These are phyloP conservation scores for Dothistroma pini DNA, from an alignment of 2,329 filamentous ascomycete genomes.

Conservation along the genomic window DNA sequence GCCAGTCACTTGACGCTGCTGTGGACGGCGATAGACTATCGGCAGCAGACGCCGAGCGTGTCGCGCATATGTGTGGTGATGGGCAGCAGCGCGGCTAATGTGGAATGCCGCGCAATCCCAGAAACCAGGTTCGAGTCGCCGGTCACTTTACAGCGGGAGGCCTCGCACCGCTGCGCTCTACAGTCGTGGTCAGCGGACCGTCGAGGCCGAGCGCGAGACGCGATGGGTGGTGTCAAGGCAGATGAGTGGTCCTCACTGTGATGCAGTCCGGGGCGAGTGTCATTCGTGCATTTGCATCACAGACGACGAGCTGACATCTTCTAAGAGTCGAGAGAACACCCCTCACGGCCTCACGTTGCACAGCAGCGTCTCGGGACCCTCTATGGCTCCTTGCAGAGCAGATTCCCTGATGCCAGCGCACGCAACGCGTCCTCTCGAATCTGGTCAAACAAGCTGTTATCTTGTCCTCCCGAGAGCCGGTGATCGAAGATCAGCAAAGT, in stretches of 20 bases:
- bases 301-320: constrained; percentile 16
- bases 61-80: constrained; percentile 5
- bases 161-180: constrained; percentile 2
- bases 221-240: constrained; percentile 8
- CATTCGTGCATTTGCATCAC: constrained; percentile 18
- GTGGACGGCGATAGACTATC: constrained; percentile 3
- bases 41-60: constrained; percentile 13
- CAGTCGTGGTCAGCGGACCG: constrained; percentile 19
- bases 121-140: constrained; percentile 20
- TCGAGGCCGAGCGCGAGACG: constrained; percentile 12
- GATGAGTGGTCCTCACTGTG: constrained; percentile 6
- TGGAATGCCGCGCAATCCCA: constrained; percentile 9
- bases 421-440: constrained; percentile 15
- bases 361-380: constrained; percentile 13
- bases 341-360: constrained; percentile 20
- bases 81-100: constrained; percentile 3
- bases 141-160: background rate
- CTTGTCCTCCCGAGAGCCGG: constrained; percentile 14
- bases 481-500: constrained; percentile 9
- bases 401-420: constrained; percentile 24
- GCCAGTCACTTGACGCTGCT: constrained; percentile 17
- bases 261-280: constrained; percentile 13
- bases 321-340: constrained; percentile 13
- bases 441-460: constrained; percentile 23
- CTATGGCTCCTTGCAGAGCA: constrained; percentile 25